A percentile compares a stretch with the other conserved stretches of the same genome.
phyloP scores from a whole-genome alignment of 768 basidiomycete genomes.

The Kwoniella europaea region DNA sequence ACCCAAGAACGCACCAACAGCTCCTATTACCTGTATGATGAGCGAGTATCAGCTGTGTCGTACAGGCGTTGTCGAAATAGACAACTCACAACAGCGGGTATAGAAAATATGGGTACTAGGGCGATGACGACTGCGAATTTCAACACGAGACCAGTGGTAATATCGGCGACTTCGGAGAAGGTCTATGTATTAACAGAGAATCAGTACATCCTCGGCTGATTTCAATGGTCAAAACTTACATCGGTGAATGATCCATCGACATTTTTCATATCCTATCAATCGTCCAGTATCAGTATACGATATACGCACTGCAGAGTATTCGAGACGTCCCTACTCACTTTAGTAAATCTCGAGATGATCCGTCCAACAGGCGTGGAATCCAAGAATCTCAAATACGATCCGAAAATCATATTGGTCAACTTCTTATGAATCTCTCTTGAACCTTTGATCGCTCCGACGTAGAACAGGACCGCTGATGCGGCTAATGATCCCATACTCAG shows the following conservation, averaged over 20 bases:
- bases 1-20: constrained; percentile 62
- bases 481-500: constrained; percentile 32
- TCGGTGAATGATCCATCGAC: constrained; percentile 50
- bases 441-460: constrained; percentile 53
- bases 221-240: constrained; percentile 19
- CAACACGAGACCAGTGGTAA: constrained; percentile 44
- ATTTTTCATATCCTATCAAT: constrained; percentile 47
- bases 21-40: constrained; percentile 39
- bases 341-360: constrained; percentile 55
- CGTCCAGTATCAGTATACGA: neutral
- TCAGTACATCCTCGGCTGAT: neutral
- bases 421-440: constrained; percentile 45
- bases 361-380: constrained; percentile 51
- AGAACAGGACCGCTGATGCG: constrained; percentile 38
- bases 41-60: neutral
- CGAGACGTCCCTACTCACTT: constrained; percentile 21
- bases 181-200: constrained; percentile 16
- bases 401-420: constrained; percentile 51
- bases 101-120: constrained; percentile 50
- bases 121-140: constrained; percentile 52
- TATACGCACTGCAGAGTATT: neutral
- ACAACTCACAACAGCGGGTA: constrained; percentile 43
- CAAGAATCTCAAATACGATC: constrained; percentile 48
- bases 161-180: constrained; percentile 43
- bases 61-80: neutral